Evolutionary conservation across 1,284 basidiomycete genomes (phyloP).

Genomic region (Trametes hirsuta): DNA sequence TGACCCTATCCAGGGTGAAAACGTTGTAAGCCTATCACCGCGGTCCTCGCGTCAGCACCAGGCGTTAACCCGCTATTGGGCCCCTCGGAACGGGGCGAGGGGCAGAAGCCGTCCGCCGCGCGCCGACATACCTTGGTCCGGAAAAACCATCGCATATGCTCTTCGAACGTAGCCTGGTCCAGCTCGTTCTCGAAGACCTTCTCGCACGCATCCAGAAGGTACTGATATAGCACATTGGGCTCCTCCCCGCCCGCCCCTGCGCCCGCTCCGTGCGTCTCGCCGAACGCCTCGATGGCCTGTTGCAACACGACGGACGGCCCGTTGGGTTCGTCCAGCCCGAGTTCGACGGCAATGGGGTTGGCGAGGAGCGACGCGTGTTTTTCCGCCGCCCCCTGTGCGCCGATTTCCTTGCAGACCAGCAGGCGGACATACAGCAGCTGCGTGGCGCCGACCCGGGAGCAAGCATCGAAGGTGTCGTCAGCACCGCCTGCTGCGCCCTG

Average conservation of each 20-base stretch:
- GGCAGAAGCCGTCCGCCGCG: not conserved
- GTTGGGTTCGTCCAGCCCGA: slow-evolving; percentile 78
- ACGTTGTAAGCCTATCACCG: slow-evolving; percentile 73
- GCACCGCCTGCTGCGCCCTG: slow-evolving; percentile 27
- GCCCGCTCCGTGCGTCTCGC: slow-evolving; percentile 36
- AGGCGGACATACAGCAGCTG: slow-evolving; percentile 92
- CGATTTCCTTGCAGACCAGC: slow-evolving; percentile 82
- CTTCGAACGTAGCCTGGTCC: slow-evolving; percentile 90
- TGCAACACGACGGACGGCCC: slow-evolving; percentile 68
- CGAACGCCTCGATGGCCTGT: slow-evolving; percentile 62
- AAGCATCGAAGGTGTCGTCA: not conserved
- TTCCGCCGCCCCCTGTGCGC: slow-evolving; percentile 61
- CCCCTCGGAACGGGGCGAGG: not conserved
- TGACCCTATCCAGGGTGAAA: slow-evolving; percentile 92
- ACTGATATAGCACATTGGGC: slow-evolving; percentile 79
- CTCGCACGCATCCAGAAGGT: slow-evolving; percentile 90
- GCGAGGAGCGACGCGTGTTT: slow-evolving; percentile 62
- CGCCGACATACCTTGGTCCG: slow-evolving; percentile 75
- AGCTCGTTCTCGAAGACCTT: slow-evolving; percentile 93
- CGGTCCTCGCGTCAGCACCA: slow-evolving; percentile 12
- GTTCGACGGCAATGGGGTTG: slow-evolving; percentile 73
- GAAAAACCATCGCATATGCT: slow-evolving; percentile 96
- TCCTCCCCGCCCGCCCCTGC: slow-evolving; percentile 27
- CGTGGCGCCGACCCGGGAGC: not conserved
- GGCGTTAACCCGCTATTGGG: slow-evolving; percentile 3